Evolutionary conservation across 495 filamentous ascomycete species (phyloP).

Genomic region (Mytilinidion resinicola): DNA sequence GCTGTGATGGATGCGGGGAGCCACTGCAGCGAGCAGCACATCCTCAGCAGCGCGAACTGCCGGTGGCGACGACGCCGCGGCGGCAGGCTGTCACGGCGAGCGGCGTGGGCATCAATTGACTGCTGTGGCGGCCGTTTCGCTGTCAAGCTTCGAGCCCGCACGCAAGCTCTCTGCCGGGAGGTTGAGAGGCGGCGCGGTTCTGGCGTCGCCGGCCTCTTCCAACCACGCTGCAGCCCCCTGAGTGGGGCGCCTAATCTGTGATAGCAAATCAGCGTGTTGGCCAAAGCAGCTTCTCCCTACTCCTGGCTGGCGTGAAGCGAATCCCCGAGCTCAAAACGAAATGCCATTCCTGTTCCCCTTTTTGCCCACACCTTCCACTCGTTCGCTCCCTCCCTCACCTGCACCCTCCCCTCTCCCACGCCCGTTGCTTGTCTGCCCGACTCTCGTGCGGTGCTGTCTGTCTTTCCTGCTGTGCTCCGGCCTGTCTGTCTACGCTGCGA

Average conservation of each 20-base stretch:
- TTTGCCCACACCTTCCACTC: slow-evolving; percentile 8
- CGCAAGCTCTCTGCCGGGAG: no score
- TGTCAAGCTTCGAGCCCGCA: no score
- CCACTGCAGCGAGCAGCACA: not conserved
- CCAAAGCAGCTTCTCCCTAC: not conserved
- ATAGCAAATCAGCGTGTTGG: no score
- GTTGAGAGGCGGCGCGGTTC: no score
- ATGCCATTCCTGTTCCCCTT: slow-evolving; percentile 7
- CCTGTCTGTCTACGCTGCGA: not conserved
- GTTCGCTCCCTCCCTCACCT: not conserved
- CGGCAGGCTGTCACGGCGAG: no score
- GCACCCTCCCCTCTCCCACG: not conserved
- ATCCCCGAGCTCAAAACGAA: slow-evolving; percentile 5
- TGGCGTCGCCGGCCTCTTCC: no score
- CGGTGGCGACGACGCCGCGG: no score
- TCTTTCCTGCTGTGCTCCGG: not conserved
- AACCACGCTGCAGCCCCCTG: no score
- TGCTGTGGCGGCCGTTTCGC: no score
- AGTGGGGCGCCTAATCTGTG: no score
- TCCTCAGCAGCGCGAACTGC: no score
- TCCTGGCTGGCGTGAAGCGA: slow-evolving; percentile 1
- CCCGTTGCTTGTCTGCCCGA: not conserved
- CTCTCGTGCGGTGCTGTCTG: not conserved
- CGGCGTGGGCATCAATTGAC: no score
- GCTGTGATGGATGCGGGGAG: not conserved